Evolutionary conservation across 2,329 filamentous ascomycete genomes (phyloP).

Genomic region (Chrysoporthe austroafricana): DNA sequence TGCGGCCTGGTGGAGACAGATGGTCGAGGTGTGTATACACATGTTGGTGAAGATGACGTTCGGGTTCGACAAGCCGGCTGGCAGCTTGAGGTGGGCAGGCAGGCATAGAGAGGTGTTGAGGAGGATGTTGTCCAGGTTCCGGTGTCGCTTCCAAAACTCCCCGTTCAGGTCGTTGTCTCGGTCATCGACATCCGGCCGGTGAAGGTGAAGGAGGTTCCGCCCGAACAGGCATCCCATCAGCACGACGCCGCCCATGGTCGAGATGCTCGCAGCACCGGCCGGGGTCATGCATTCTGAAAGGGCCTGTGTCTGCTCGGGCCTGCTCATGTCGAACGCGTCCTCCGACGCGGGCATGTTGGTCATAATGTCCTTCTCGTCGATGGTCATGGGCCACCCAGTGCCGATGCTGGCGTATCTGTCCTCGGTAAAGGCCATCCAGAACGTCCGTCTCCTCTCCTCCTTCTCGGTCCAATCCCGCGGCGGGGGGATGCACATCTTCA

Average conservation of each 20-base stretch:
- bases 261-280: conserved; percentile 73
- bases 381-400: conserved; percentile 94
- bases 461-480: conserved; percentile 92
- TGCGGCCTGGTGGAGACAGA: conserved; percentile 96
- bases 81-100: conserved; percentile 80
- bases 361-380: conserved; percentile 89
- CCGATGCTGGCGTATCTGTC: conserved; percentile 95
- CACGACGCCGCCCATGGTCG: conserved; percentile 78
- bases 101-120: conserved; percentile 84
- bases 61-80: conserved; percentile 72
- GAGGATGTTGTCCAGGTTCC: conserved; percentile 85
- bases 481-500: conserved; percentile 87
- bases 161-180: conserved; percentile 87
- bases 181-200: conserved; percentile 81
- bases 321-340: conserved; percentile 81
- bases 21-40: conserved; percentile 94
- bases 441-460: conserved; percentile 88
- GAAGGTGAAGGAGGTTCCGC: conserved; percentile 86
- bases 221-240: conserved; percentile 90
- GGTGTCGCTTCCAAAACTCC: conserved; percentile 93
- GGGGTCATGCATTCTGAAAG: conserved; percentile 72
- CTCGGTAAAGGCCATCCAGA: conserved; percentile 91
- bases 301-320: conserved; percentile 70
- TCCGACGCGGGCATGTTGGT: conserved; percentile 85
- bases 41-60: conserved; percentile 95